These are phyloP conservation scores for Candolleomyces aberdarensis DNA, from an alignment of 768 basidiomycete genomes.

Conservation along the genomic window DNA sequence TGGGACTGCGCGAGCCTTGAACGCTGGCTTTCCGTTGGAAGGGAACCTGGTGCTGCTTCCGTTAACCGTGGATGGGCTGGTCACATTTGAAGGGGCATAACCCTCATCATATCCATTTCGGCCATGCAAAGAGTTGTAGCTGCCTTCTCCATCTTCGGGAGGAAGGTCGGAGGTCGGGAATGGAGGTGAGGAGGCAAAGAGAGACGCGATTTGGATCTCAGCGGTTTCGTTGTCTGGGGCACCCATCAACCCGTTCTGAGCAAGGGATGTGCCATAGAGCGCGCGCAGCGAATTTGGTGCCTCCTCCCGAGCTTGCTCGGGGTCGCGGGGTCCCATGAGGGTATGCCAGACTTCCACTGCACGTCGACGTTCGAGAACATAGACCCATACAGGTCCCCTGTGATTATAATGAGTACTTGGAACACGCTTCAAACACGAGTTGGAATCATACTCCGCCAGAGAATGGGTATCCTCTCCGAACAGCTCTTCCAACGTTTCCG, in stretches of 20 bases:
- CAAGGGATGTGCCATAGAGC: constrained; percentile 52
- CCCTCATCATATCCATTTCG: constrained; percentile 30
- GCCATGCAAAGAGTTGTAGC: constrained; percentile 37
- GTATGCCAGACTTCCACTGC: constrained; percentile 79
- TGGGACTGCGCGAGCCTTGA: constrained; percentile 70
- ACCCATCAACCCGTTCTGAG: constrained; percentile 72
- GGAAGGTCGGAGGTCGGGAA: constrained; percentile 70
- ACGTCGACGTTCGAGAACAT: constrained; percentile 78
- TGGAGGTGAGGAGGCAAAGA: constrained; percentile 82
- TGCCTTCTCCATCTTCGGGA: constrained; percentile 25
- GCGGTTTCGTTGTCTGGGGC: constrained; percentile 65
- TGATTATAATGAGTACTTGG: constrained; percentile 9
- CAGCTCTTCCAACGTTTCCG: constrained; percentile 72
- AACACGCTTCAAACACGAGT: neutral
- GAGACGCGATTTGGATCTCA: constrained; percentile 71
- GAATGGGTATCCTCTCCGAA: constrained; percentile 76
- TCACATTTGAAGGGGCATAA: constrained; percentile 40
- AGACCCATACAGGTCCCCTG: constrained; percentile 89
- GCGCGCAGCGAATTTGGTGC: constrained; percentile 70
- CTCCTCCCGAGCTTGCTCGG: constrained; percentile 48
- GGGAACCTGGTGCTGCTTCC: constrained; percentile 34
- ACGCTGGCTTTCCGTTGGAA: constrained; percentile 45
- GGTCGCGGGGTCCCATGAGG: constrained; percentile 70
- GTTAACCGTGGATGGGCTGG: constrained; percentile 42
- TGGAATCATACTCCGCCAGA: constrained; percentile 66